These are phyloP conservation scores for Fraxinus paxiana DNA, from an alignment of 305 asterid genomes.

Conservation along the genomic window DNA sequence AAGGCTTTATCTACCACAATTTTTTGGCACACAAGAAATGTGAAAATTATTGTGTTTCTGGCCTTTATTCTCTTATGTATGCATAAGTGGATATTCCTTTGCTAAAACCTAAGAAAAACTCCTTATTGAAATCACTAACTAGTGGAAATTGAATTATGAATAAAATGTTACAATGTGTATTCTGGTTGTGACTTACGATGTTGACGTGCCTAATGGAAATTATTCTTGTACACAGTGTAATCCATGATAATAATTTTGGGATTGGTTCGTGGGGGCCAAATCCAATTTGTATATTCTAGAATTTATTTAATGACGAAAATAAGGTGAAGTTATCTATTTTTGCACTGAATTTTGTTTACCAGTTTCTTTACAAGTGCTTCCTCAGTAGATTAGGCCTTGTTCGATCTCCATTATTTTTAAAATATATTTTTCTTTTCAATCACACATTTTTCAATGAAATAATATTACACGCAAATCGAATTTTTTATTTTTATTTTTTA, in stretches of 20 bases:
- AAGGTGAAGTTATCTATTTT: not conserved
- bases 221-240: not conserved
- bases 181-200: not conserved
- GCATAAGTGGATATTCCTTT: slow-evolving; percentile 23
- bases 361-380: not conserved
- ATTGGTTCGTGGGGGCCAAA: not conserved
- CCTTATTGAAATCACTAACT: not conserved
- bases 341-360: not conserved
- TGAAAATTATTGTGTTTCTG: slow-evolving; percentile 6
- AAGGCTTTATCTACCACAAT: slow-evolving; percentile 26
- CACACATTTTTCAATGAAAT: too few species aligned
- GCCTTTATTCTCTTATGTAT: not conserved
- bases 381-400: not conserved
- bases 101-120: slow-evolving; percentile 15
- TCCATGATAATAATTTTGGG: not conserved
- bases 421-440: too few species aligned
- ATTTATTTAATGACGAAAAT: not conserved
- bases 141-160: slow-evolving; percentile 18
- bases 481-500: too few species aligned
- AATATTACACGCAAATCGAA: too few species aligned
- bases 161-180: not conserved
- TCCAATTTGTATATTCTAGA: not conserved
- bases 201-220: not conserved
- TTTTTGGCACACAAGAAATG: slow-evolving; percentile 6
- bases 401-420: too few species aligned